These are phyloP conservation scores for Aleurites moluccanus DNA, from an alignment of 441 rosid species.

Conservation along the genomic window DNA sequence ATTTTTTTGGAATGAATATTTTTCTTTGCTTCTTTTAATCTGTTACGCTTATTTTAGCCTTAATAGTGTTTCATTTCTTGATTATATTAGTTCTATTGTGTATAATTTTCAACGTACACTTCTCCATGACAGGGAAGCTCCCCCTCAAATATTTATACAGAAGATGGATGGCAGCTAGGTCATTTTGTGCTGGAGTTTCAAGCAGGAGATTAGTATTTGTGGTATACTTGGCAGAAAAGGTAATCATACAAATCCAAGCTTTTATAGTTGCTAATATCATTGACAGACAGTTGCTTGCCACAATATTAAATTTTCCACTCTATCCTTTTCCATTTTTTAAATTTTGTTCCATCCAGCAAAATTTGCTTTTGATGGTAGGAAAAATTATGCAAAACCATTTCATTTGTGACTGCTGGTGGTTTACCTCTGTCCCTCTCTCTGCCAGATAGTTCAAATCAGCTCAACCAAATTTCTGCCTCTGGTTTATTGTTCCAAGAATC, in stretches of 20 bases:
- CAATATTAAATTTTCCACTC: neutral
- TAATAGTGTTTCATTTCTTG: neutral
- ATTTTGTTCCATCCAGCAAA: neutral
- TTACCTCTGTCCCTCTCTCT: neutral
- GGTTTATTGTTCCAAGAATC: neutral
- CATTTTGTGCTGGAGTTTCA: conserved; percentile 18
- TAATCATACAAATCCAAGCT: neutral
- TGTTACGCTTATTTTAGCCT: neutral
- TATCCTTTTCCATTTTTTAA: neutral
- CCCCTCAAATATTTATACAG: conserved; percentile 56
- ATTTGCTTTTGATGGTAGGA: neutral
- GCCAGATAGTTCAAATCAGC: neutral
- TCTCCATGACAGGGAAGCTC: conserved; percentile 52
- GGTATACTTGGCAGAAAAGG: conserved; percentile 6
- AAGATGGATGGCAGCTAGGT: conserved; percentile 35
- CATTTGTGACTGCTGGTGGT: neutral
- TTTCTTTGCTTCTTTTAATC: neutral
- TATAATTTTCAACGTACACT: neutral
- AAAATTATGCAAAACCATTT: neutral
- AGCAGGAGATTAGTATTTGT: neutral
- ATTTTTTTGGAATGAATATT: neutral
- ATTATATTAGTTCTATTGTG: neutral
- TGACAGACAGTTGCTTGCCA: neutral
- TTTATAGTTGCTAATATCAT: neutral
- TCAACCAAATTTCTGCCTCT: neutral